phyloP scores from a whole-genome alignment of 257 asterid species.

The Mitragyna speciosa region DNA sequence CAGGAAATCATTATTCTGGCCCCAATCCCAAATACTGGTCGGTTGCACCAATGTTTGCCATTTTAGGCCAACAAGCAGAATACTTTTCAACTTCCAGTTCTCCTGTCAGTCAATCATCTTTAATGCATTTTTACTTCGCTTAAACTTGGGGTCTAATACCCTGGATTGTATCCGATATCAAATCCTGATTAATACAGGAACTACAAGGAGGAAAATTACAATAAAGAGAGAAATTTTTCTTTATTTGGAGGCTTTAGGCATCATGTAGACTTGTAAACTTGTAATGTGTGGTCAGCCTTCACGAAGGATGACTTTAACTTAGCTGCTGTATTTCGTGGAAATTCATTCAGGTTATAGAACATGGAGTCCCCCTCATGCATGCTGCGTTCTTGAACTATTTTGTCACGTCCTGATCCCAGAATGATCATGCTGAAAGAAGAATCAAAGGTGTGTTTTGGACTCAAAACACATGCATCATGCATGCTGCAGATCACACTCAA shows the following conservation, averaged over 20 bases:
- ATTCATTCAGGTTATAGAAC: not conserved
- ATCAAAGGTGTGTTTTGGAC: constrained; percentile 15
- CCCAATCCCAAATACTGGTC: not conserved
- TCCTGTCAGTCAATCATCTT: not conserved
- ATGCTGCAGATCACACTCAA: constrained; percentile 50
- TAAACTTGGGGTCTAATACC: not conserved
- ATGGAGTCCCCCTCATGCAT: not conserved
- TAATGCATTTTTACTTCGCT: not conserved
- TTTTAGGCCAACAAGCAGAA: not conserved
- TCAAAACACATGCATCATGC: constrained; percentile 37
- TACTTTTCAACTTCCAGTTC: not conserved
- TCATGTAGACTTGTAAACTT: not conserved
- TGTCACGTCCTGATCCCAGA: not conserved
- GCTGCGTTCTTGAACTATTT: constrained; percentile 4
- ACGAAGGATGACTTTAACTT: not conserved
- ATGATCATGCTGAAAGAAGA: not conserved
- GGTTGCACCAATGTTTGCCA: not conserved
- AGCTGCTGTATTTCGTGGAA: not conserved
- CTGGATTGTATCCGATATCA: not conserved
- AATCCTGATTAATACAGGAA: not conserved
- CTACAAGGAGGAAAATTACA: not conserved
- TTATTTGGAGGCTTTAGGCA: not conserved
- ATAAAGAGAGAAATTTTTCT: not conserved
- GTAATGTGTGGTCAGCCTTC: not conserved
- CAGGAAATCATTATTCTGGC: too few relatives aligned